Evolutionary conservation across 345 rosid species (phyloP).

Genomic region (Pugionium dolabratum): DNA sequence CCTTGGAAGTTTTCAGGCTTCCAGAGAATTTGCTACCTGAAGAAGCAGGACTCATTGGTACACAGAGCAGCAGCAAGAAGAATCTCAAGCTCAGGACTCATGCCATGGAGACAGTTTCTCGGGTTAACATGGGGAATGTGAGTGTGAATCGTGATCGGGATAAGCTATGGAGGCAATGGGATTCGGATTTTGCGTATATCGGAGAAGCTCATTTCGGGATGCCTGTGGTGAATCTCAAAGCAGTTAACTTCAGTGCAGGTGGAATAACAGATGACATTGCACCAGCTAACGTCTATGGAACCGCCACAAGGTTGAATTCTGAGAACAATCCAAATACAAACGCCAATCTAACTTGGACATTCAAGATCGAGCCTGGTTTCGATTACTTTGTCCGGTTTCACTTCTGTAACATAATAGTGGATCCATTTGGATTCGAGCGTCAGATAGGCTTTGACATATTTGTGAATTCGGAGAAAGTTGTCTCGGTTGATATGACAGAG

Average conservation of each 20-base stretch:
- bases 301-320: slow-evolving; percentile 56
- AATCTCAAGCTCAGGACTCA: slow-evolving; percentile 40
- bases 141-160: slow-evolving; percentile 56
- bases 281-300: slow-evolving; percentile 72
- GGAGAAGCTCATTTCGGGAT: slow-evolving; percentile 37
- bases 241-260: slow-evolving; percentile 51
- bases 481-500: slow-evolving; percentile 50
- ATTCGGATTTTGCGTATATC: slow-evolving; percentile 54
- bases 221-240: slow-evolving; percentile 41
- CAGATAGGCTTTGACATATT: slow-evolving; percentile 50
- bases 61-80: slow-evolving; percentile 19
- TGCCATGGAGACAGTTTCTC: slow-evolving; percentile 68
- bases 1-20: slow-evolving; percentile 68
- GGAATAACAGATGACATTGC: slow-evolving; percentile 52
- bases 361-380: slow-evolving; percentile 63
- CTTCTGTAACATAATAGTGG: slow-evolving; percentile 60
- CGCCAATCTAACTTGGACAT: slow-evolving; percentile 73
- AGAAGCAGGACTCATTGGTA: slow-evolving; percentile 41
- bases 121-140: slow-evolving; percentile 87
- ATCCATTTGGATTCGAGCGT: neutral
- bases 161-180: slow-evolving; percentile 77
- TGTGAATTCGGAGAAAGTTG: slow-evolving; percentile 53
- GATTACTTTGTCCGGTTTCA: slow-evolving; percentile 76
- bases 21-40: slow-evolving; percentile 60
- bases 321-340: slow-evolving; percentile 25